Base-by-base conservation (phyloP, 116 monocot species). In the Thalassia testudinum region DNA sequence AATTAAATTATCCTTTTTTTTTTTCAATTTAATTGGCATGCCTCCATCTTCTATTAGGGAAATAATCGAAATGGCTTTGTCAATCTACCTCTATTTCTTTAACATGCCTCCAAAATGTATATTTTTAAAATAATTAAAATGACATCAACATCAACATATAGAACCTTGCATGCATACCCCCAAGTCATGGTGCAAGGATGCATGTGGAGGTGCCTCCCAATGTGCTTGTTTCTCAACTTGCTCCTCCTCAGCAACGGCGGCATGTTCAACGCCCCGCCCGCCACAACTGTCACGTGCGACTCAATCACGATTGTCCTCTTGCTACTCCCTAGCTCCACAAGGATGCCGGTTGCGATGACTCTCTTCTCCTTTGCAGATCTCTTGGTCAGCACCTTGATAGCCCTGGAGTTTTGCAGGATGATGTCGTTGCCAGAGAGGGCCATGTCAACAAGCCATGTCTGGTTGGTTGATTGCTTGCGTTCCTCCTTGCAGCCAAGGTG, bases 391-490 rank as follows among this genome's bases (percentile, higher is more conserved):
- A 79, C 52, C 44, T 50, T 34, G 18, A 73, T 12, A 7, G 70
- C 87, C 24, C 50, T 62, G 70, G 73, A 79, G 0, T 67, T 62
- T 0, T 73, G 69, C 29, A 88, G 76, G 19, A 88, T 63, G 16
- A 76, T 40, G 14, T 73, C 79, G 34, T 82, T 82, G 0, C 74
- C 71, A n/a, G 79, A 79, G 0, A 40, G 30, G 0, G 66, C 70
- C 57, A 70, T 12, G 50, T 83, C 76, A 2, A 21, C 60, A 5
- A 88, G 83, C 83, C 82, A 83, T 14, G 87, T 88, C 58, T 73
- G 73, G 10, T 44, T 37, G 17, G 79, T 68, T 54, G 79, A 57
- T 57, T 63, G 42, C 71, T 88, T 88, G 65, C 49, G 61, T 14
- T 71, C 76, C 30, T 66, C 54, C 65, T 54, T 72, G 56, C 87